A percentile compares a stretch with the other conserved stretches of the same genome.
Evolutionary conservation across 768 basidiomycete species (phyloP).

Genomic region (Agaricus blazei): DNA sequence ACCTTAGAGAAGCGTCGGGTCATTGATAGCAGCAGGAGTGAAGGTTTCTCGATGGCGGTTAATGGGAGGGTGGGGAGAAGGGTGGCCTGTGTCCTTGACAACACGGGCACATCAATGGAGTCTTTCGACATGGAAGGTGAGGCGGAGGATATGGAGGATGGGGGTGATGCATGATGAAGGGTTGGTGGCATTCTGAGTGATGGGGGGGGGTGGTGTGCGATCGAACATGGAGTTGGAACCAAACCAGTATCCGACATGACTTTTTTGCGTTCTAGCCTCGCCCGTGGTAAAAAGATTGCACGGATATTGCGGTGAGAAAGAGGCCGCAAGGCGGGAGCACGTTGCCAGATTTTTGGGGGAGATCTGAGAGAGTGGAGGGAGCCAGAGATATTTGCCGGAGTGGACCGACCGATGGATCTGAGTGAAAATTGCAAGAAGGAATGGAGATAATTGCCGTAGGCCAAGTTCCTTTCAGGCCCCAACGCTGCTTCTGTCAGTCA

Average conservation of each 20-base stretch:
- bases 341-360: conserved; percentile 10
- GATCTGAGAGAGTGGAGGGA: not conserved
- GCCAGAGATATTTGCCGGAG: conserved; percentile 14
- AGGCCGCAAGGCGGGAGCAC: conserved; percentile 22
- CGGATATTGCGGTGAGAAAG: conserved; percentile 42
- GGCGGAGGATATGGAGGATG: conserved; percentile 45
- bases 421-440: conserved; percentile 18
- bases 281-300: conserved; percentile 28
- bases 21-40: conserved; percentile 47
- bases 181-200: conserved; percentile 16
- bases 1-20: conserved; percentile 54
- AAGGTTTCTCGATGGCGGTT: conserved; percentile 56
- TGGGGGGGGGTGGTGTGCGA: conserved; percentile 19
- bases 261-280: conserved; percentile 33
- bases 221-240: conserved; percentile 18
- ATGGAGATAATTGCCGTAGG: conserved; percentile 35
- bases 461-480: conserved; percentile 28
- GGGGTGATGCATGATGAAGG: conserved; percentile 28
- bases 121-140: conserved; percentile 75
- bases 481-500: conserved; percentile 37
- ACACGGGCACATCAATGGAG: conserved; percentile 58
- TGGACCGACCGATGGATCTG: conserved; percentile 18
- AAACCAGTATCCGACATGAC: conserved; percentile 28
- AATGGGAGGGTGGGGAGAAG: conserved; percentile 73
- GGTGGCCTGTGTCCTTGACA: conserved; percentile 71